Evolutionary conservation across 176 grass and related monocot genomes (phyloP), one percentile per base, ranked within the genome.

Genomic region (Bothriochloa decipiens): DNA sequence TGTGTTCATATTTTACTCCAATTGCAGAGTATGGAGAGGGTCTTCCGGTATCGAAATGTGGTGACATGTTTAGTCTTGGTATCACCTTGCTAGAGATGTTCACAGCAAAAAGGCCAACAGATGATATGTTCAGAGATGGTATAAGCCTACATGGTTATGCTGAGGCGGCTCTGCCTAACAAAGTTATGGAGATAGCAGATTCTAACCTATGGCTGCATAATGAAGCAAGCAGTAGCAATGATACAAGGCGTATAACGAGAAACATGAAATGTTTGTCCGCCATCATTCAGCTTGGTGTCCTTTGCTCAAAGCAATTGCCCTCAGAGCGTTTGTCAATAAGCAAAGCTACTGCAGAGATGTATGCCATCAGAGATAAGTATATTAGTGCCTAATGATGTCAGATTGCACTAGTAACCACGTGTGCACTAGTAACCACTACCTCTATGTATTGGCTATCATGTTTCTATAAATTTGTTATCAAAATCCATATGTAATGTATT

Each of bases 301-400:
- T 55, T 28, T 68, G 72, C 72, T 76, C 82, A 14, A 84, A 37
- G 62, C 60, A 84, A 41, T 12, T 55, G n/a, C 72, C 72, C 5
- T 22, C 7, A 76, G 45, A 68, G 45, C 29, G 71, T 3, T 5
- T 13, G 29, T 66, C 58, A 75, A 23, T 33, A 2, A 26, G 60
- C 2, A 58, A 75, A 20, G 42, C 33, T 39, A 62, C 82, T 76
- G 61, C 29, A 22, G 72, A 76, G 43, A 84, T 84, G 72, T 72
- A 84, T 83, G 41, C 70, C 7, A 65, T 83, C 28, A 65, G 81
- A 83, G 70, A 83, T 65, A 17, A 12, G 15, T 76, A 76, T 62
- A 33, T 40, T 14, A 53, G 20, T 68, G 64, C 62, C 39, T 13
- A 66, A 23, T 68, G 29, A 76, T 68, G 16, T n/a, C 16, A 11